Evolutionary conservation across 768 basidiomycete genomes (phyloP).

Genomic region (Cystobasidiopsis lactophilus): DNA sequence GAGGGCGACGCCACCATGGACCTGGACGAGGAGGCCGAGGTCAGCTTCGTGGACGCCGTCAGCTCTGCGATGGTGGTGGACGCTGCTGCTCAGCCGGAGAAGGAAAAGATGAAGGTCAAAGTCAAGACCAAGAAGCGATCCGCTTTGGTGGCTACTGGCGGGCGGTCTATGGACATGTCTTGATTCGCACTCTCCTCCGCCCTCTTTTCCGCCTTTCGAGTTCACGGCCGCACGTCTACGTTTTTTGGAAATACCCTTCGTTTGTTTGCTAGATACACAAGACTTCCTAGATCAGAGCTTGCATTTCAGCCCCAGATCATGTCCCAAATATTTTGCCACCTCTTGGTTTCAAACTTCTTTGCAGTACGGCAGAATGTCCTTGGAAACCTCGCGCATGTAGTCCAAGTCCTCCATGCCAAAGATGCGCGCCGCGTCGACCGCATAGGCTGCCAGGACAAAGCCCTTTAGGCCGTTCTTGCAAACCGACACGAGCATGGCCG

Average conservation of each 20-base stretch:
- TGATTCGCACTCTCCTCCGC: too few species aligned
- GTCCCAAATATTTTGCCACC: too few species aligned
- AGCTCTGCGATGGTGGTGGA: background rate
- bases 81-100: background rate
- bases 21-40: slow-evolving; percentile 13
- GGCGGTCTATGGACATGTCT: background rate
- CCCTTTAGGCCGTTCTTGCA: background rate
- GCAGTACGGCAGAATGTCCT: background rate
- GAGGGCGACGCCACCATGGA: background rate
- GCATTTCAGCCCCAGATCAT: too few species aligned
- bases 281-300: too few species aligned
- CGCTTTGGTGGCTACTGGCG: background rate
- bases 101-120: slow-evolving; percentile 14
- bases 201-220: too few species aligned
- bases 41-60: slow-evolving; percentile 10
- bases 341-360: too few species aligned
- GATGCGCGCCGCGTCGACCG: background rate
- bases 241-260: too few species aligned
- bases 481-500: background rate
- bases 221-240: too few species aligned
- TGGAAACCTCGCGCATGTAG: background rate
- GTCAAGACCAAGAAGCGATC: slow-evolving; percentile 9
- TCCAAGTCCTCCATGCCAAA: background rate
- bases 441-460: background rate
- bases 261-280: too few species aligned